phyloP scores from a whole-genome alignment of 1,284 basidiomycete species.

The Fomes fomentarius region DNA sequence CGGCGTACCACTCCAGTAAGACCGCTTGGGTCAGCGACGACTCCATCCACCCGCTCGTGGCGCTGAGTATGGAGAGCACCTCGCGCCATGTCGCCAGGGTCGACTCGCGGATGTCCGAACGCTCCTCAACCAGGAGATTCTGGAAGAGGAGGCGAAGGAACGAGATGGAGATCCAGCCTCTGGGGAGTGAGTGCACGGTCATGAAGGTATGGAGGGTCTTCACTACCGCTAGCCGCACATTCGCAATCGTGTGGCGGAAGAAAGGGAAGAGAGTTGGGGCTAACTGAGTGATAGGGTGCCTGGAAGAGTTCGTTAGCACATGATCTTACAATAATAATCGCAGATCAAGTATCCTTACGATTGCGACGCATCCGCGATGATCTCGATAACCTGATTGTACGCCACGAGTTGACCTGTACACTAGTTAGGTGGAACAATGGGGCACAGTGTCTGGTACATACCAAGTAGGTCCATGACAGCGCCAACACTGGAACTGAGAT shows the following conservation, averaged over 20 bases:
- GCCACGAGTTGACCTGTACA: slow-evolving; percentile 77
- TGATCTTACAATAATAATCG: not conserved
- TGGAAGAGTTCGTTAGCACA: slow-evolving; percentile 34
- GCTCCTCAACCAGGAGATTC: slow-evolving; percentile 94
- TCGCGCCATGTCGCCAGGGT: slow-evolving; percentile 83
- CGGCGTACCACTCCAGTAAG: slow-evolving; percentile 81
- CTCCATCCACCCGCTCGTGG: slow-evolving; percentile 52
- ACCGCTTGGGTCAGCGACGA: slow-evolving; percentile 54
- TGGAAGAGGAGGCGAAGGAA: slow-evolving; percentile 91
- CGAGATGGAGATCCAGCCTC: slow-evolving; percentile 81
- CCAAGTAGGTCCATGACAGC: slow-evolving; percentile 97
- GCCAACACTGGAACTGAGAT: slow-evolving; percentile 95
- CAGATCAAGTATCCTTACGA: slow-evolving; percentile 62
- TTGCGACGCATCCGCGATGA: slow-evolving; percentile 67
- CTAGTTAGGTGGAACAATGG: slow-evolving; percentile 6
- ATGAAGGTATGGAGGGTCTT: slow-evolving; percentile 90
- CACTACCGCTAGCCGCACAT: slow-evolving; percentile 92
- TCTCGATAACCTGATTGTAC: slow-evolving; percentile 78
- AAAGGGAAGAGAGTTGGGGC: slow-evolving; percentile 94
- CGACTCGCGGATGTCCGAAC: slow-evolving; percentile 80
- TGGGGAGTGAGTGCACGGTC: slow-evolving; percentile 72
- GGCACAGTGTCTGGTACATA: slow-evolving; percentile 37
- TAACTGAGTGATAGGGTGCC: slow-evolving; percentile 77
- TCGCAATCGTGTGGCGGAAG: slow-evolving; percentile 96
- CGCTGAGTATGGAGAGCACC: slow-evolving; percentile 61